These are phyloP conservation scores for Paraleonurus japonicus DNA, from an alignment of 257 asterid genomes.

Conservation along the genomic window DNA sequence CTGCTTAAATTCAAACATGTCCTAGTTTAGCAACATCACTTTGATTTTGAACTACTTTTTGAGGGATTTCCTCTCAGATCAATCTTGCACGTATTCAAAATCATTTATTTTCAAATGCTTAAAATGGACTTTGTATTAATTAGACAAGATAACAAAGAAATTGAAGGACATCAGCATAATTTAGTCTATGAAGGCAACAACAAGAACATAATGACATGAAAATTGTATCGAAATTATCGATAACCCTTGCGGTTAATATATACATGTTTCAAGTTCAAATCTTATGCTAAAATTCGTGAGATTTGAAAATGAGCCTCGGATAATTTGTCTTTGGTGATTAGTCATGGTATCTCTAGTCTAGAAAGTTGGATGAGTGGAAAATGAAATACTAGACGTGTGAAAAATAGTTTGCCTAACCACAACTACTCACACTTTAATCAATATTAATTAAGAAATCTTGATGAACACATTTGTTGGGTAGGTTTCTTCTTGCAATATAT, in stretches of 20 bases:
- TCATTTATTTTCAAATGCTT: no score
- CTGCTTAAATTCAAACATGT: no score
- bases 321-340: slow-evolving; percentile 3
- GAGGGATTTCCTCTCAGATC: no score
- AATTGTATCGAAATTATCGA: not conserved
- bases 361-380: not conserved
- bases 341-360: not conserved
- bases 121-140: no score
- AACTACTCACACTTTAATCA: not conserved
- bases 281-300: not conserved
- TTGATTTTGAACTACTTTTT: no score
- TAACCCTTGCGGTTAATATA: not conserved
- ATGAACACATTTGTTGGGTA: not conserved
- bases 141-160: not conserved
- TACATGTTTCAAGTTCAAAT: not conserved
- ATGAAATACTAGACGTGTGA: not conserved
- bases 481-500: not conserved
- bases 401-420: not conserved
- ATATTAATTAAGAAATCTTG: not conserved
- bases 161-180: not conserved
- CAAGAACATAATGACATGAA: not conserved
- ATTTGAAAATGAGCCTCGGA: not conserved
- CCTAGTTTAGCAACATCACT: no score
- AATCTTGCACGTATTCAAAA: no score
- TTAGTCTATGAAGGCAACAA: not conserved